Conservation (phyloP, 2,329 filamentous ascomycete species). For the Cordyceps tenuipes region DNA sequence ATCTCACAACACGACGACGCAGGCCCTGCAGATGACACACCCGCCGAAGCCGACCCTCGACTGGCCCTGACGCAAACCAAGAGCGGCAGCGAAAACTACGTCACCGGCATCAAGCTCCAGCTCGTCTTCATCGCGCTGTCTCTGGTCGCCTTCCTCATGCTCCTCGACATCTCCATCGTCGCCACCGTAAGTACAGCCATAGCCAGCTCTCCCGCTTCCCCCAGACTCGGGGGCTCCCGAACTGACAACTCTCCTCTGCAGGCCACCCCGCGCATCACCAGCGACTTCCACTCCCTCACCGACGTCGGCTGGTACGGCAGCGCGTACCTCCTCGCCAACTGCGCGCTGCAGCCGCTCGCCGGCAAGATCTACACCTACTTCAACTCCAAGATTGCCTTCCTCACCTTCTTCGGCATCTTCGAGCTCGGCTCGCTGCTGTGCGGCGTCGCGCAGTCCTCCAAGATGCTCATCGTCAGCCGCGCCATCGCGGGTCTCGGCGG, state of each 20-base stretch:
- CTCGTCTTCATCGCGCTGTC: conserved; percentile 30
- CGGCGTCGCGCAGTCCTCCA: conserved; percentile 33
- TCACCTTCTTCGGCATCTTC: conserved; percentile 23
- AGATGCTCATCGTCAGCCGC: conserved; percentile 40
- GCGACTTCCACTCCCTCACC: conserved; percentile 38
- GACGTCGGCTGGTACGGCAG: conserved; percentile 52
- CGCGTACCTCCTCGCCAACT: conserved; percentile 40
- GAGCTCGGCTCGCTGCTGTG: conserved; percentile 39
- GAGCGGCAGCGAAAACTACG: conserved; percentile 7
- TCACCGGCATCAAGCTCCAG: conserved; percentile 23
- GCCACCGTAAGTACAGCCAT: too few relatives aligned
- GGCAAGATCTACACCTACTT: conserved; percentile 42
- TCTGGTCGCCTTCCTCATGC: conserved; percentile 18
- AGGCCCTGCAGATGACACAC: too few relatives aligned
- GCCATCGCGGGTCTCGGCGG: conserved; percentile 39
- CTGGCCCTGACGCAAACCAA: neutral
- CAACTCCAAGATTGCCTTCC: conserved; percentile 27
- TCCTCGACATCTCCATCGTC: too few relatives aligned
- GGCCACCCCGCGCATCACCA: conserved; percentile 41
- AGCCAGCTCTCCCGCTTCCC: too few relatives aligned
- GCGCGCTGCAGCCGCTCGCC: conserved; percentile 40
- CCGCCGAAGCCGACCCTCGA: neutral
- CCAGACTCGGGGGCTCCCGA: too few relatives aligned
- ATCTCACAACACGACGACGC: too few relatives aligned
- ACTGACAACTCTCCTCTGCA: too few relatives aligned